Percentiles rank a stretch among this genome's conserved stretches.
Evolutionary conservation across 257 asterid genomes (phyloP).

Genomic region (Dorcoceras hygrometricum): DNA sequence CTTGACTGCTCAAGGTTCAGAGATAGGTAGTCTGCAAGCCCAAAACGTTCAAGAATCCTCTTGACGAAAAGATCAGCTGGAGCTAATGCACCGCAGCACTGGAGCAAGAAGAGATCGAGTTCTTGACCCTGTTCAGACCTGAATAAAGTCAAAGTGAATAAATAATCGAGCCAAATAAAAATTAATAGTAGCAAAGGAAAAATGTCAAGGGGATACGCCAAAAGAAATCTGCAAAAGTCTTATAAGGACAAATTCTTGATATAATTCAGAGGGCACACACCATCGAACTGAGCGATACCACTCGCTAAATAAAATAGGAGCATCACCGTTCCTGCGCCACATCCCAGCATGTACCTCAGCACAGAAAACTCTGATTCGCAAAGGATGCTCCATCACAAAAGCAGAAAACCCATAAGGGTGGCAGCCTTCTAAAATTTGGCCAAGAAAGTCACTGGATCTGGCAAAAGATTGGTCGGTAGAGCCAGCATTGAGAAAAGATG

Average conservation of each 20-base stretch:
- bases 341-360: constrained; percentile 95
- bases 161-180: constrained; percentile 1
- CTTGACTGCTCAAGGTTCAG: constrained; percentile 74
- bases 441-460: constrained; percentile 52
- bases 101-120: constrained; percentile 93
- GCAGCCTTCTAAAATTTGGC: constrained; percentile 74
- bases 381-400: constrained; percentile 90
- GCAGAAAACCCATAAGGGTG: constrained; percentile 92
- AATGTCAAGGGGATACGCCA: constrained; percentile 10
- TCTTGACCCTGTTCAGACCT: constrained; percentile 96
- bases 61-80: constrained; percentile 81
- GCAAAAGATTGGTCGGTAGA: constrained; percentile 39
- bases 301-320: constrained; percentile 72
- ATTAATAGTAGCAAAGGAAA: not conserved
- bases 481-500: constrained; percentile 29
- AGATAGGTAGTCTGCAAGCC: constrained; percentile 65
- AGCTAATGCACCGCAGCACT: constrained; percentile 95
- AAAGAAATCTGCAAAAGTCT: constrained; percentile 11
- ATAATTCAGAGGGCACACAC: constrained; percentile 41
- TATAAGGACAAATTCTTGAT: constrained; percentile 7
- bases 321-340: constrained; percentile 97
- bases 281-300: constrained; percentile 94
- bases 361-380: constrained; percentile 89
- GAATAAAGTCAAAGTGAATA: constrained; percentile 27
- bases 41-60: constrained; percentile 90